These are phyloP conservation scores for Elsinoe necatrix DNA, from an alignment of 2,329 filamentous ascomycete genomes.

Conservation along the genomic window DNA sequence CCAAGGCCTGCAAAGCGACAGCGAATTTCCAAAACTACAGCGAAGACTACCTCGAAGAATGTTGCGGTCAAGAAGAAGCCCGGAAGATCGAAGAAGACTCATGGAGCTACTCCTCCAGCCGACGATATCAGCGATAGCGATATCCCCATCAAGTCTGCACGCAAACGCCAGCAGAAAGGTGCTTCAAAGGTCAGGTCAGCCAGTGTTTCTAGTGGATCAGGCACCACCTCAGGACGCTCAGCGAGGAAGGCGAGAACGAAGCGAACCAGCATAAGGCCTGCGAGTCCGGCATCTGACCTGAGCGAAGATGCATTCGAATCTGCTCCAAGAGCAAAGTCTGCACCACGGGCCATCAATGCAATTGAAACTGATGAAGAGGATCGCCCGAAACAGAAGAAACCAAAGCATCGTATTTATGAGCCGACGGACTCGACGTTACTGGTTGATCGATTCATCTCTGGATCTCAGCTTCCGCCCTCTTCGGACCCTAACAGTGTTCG, in stretches of 20 bases:
- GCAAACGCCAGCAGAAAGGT: neutral
- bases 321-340: neutral
- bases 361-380: constrained; percentile 16
- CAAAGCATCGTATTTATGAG: constrained; percentile 37
- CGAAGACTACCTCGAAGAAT: constrained; percentile 20
- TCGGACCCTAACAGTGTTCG: constrained; percentile 38
- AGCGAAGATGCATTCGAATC: constrained; percentile 22
- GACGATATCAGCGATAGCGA: constrained; percentile 8
- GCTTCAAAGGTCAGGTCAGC: neutral
- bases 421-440: constrained; percentile 26
- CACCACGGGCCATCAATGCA: neutral
- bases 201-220: neutral
- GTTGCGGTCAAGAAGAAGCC: constrained; percentile 14
- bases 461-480: constrained; percentile 37
- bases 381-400: constrained; percentile 24
- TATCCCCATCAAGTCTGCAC: neutral
- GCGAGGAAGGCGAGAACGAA: constrained; percentile 3
- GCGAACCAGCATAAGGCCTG: constrained; percentile 4
- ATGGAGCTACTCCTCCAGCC: neutral
- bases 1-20: constrained; percentile 28
- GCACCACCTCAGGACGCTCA: constrained; percentile 14
- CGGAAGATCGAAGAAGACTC: constrained; percentile 13
- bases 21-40: constrained; percentile 16
- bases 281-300: constrained; percentile 17
- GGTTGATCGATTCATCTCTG: constrained; percentile 34